phyloP scores from a whole-genome alignment of 129 eudicot species.

The Mikania micrantha region DNA sequence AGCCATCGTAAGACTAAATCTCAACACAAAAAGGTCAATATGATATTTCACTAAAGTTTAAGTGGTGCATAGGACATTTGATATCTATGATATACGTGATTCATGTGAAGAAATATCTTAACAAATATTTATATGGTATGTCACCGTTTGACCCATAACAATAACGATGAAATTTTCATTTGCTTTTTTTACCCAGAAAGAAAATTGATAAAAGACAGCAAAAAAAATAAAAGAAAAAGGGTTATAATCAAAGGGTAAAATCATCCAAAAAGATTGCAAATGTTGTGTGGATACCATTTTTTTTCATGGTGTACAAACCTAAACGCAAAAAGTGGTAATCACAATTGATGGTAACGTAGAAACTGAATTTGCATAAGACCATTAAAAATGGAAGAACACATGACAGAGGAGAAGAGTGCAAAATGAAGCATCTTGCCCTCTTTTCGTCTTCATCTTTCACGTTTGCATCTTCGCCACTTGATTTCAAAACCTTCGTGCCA shows the following conservation, averaged over 20 bases:
- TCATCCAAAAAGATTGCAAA: not conserved
- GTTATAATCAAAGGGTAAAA: not conserved
- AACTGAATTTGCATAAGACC: not conserved
- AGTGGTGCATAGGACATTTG: too few relatives aligned
- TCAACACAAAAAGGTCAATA: too few relatives aligned
- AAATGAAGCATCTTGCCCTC: slow-evolving; percentile 26
- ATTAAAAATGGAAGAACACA: not conserved
- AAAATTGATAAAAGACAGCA: too few relatives aligned
- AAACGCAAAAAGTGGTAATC: not conserved
- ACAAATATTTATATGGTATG: too few relatives aligned
- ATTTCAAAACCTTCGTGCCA: not conserved
- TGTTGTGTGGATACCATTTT: not conserved
- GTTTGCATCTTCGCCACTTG: slow-evolving; percentile 23
- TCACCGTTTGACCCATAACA: too few relatives aligned
- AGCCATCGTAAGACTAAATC: too few relatives aligned
- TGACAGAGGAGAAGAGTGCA: slow-evolving; percentile 1
- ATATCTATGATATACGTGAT: too few relatives aligned
- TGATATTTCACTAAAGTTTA: too few relatives aligned
- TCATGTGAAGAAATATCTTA: too few relatives aligned
- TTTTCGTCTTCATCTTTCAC: slow-evolving; percentile 21
- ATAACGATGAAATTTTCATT: too few relatives aligned
- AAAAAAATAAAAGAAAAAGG: too few relatives aligned
- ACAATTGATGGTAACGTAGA: slow-evolving; percentile 14
- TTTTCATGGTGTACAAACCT: not conserved
- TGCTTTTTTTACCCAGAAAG: too few relatives aligned